phyloP scores from a whole-genome alignment of 129 eudicot species.

The Cynara cardunculus region DNA sequence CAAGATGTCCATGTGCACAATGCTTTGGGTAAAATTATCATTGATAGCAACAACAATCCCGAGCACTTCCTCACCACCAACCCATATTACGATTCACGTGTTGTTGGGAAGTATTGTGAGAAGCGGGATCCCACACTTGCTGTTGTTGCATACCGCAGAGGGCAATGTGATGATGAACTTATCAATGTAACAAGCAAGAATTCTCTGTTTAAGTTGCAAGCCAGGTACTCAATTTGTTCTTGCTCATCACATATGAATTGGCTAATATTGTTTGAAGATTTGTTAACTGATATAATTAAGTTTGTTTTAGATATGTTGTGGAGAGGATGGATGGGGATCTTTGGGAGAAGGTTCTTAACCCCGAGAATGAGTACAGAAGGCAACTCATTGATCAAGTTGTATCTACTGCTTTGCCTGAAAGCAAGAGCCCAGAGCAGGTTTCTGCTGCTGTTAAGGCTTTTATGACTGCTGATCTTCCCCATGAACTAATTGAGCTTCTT shows the following conservation, averaged over 20 bases:
- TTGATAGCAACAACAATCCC: slow-evolving; percentile 86
- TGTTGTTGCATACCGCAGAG: slow-evolving; percentile 90
- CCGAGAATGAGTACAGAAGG: slow-evolving; percentile 90
- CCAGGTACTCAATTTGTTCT: slow-evolving; percentile 52
- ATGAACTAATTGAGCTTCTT: slow-evolving; percentile 87
- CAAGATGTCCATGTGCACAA: slow-evolving; percentile 95
- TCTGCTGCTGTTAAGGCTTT: slow-evolving; percentile 97
- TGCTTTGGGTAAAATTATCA: slow-evolving; percentile 90
- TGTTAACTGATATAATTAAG: background rate
- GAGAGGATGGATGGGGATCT: slow-evolving; percentile 98
- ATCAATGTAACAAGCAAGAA: slow-evolving; percentile 82
- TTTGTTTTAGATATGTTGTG: slow-evolving; percentile 69
- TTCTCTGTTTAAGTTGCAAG: slow-evolving; percentile 81
- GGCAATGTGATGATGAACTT: slow-evolving; percentile 92
- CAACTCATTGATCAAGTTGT: slow-evolving; percentile 98
- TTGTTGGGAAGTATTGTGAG: slow-evolving; percentile 96
- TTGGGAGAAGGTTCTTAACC: slow-evolving; percentile 93
- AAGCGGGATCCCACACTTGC: slow-evolving; percentile 98
- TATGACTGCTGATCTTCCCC: slow-evolving; percentile 99
- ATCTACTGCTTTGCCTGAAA: slow-evolving; percentile 85
- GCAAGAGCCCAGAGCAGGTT: slow-evolving; percentile 95
- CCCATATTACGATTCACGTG: slow-evolving; percentile 90
- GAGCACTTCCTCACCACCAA: slow-evolving; percentile 92
- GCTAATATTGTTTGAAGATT: background rate
- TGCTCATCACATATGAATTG: background rate